Evolutionary conservation across 805 yeast genomes (phyloP).

Genomic region (Cyberlindnera maclurae): DNA sequence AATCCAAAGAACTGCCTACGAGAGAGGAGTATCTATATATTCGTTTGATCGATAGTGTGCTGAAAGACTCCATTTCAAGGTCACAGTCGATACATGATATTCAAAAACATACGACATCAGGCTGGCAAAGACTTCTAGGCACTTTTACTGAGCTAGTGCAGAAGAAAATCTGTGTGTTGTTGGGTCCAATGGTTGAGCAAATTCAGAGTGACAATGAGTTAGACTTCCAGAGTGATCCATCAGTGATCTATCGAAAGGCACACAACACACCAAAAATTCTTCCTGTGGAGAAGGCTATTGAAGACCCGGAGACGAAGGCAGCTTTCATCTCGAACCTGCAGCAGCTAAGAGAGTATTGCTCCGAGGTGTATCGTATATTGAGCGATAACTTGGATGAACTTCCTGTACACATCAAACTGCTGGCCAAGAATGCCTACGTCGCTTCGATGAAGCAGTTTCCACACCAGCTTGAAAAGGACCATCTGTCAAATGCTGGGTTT

Average conservation of each 20-base stretch:
- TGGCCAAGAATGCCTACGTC: conserved; percentile 42
- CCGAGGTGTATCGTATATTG: conserved; percentile 50
- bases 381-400: conserved; percentile 35
- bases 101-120: conserved; percentile 14
- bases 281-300: conserved; percentile 65
- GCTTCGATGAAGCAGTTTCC: conserved; percentile 43
- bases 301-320: conserved; percentile 64
- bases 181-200: conserved; percentile 32
- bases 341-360: conserved; percentile 61
- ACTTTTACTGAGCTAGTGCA: conserved; percentile 34
- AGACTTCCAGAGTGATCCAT: conserved; percentile 78
- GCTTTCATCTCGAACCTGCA: conserved; percentile 71
- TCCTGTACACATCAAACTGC: conserved; percentile 50
- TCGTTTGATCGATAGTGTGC: conserved; percentile 19
- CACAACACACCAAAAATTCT: conserved; percentile 32
- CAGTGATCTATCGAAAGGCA: conserved; percentile 41
- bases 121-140: conserved; percentile 39
- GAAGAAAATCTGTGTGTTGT: conserved; percentile 25
- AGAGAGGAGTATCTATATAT: conserved; percentile 22
- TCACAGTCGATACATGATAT: conserved; percentile 25
- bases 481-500: conserved; percentile 63
- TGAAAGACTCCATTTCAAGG: conserved; percentile 30
- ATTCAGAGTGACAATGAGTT: conserved; percentile 31
- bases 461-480: conserved; percentile 50
- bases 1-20: conserved; percentile 22